Percentiles rank a stretch among this genome's conserved stretches.
Conservation (phyloP, 306 rosid genomes). For the Sechiopsis laciniata region DNA sequence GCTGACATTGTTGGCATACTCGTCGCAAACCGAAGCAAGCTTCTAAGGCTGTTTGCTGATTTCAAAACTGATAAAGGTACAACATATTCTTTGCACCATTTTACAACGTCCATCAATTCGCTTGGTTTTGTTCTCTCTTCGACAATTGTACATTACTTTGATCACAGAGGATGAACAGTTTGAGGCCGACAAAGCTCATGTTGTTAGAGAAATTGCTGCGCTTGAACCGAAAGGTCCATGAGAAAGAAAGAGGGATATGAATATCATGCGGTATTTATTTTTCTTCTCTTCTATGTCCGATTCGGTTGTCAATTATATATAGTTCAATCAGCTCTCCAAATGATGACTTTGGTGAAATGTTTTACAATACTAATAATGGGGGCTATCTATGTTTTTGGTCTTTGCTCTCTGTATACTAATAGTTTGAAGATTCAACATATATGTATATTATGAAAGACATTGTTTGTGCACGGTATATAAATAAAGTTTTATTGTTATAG, state of each 20-base stretch:
- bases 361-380: conserved; percentile 14
- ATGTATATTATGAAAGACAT: conserved; percentile 2
- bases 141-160: conserved; percentile 13
- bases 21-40: conserved; percentile 79
- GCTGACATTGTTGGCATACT: conserved; percentile 72
- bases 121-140: conserved; percentile 22
- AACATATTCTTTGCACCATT: not conserved
- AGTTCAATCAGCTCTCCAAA: conserved; percentile 3
- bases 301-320: not conserved
- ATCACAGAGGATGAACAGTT: conserved; percentile 84
- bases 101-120: conserved; percentile 6
- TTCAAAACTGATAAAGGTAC: conserved; percentile 86
- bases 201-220: conserved; percentile 82
- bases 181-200: conserved; percentile 96
- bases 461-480: conserved; percentile 13
- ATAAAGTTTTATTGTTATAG: conserved; percentile 2
- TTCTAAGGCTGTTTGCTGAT: conserved; percentile 81
- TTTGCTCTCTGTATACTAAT: not conserved
- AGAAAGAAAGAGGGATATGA: not conserved
- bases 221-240: conserved; percentile 48
- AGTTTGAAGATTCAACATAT: not conserved
- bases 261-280: not conserved
- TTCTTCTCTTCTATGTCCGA: not conserved
- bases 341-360: not conserved
- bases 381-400: not conserved